A percentile compares a stretch with the other conserved stretches of the same genome.
Conservation (phyloP, 169 alveolate genomes). For the Perkinsus olseni region DNA sequence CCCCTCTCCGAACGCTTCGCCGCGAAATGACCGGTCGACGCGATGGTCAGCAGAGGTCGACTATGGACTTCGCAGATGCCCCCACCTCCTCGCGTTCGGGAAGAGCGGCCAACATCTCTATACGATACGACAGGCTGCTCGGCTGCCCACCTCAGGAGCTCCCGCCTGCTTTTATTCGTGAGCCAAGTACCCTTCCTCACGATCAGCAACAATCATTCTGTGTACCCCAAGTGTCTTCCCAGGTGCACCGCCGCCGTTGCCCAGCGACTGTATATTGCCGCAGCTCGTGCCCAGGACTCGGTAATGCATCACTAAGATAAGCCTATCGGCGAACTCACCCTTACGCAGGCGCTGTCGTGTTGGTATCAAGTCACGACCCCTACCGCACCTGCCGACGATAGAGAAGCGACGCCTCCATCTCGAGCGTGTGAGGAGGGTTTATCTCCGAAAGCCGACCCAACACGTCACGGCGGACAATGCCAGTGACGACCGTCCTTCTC, state of each 20-base stretch:
- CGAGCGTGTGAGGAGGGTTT: neutral
- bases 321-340: neutral
- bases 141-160: neutral
- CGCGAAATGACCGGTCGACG: too few relatives aligned
- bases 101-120: neutral
- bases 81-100: too few relatives aligned
- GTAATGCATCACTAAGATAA: neutral
- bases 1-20: too few relatives aligned
- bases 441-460: neutral
- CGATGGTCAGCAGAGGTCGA: too few relatives aligned
- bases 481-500: neutral
- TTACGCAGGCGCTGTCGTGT: neutral
- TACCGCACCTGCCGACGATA: neutral
- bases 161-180: neutral
- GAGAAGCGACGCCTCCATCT: neutral
- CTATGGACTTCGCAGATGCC: too few relatives aligned
- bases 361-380: neutral
- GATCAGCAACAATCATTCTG: too few relatives aligned
- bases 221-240: too few relatives aligned
- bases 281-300: neutral
- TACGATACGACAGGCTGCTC: neutral
- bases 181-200: too few relatives aligned
- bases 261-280: neutral
- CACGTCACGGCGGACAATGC: neutral
- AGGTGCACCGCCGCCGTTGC: too few relatives aligned